These are phyloP conservation scores for Pulveroboletus sp. DNA, from an alignment of 768 basidiomycete genomes.

Conservation along the genomic window DNA sequence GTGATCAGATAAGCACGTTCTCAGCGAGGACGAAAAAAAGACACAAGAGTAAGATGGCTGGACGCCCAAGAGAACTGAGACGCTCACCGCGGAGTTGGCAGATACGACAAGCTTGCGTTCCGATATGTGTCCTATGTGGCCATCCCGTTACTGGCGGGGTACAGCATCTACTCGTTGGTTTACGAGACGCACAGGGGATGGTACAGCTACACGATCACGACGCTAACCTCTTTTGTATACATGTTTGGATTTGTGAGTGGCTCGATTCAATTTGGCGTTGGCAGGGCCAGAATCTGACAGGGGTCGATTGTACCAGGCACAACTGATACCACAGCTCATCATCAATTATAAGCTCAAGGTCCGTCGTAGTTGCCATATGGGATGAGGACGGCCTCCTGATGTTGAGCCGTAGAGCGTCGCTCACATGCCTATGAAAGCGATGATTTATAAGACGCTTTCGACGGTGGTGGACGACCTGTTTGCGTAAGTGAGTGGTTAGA, in stretches of 20 bases:
- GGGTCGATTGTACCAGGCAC: constrained; percentile 49
- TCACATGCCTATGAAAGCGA: constrained; percentile 98
- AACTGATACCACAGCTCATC: constrained; percentile 83
- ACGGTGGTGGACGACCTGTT: constrained; percentile 92
- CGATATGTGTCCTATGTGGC: constrained; percentile 90
- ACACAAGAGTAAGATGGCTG: constrained; percentile 79
- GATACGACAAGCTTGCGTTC: constrained; percentile 92
- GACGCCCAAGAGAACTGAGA: constrained; percentile 23
- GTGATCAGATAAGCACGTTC: constrained; percentile 79
- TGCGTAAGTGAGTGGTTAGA: constrained; percentile 49
- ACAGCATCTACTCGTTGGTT: constrained; percentile 75
- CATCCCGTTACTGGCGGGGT: constrained; percentile 72
- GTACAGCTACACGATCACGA: constrained; percentile 95
- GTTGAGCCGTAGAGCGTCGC: constrained; percentile 68
- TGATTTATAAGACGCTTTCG: constrained; percentile 92
- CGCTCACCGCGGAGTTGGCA: constrained; percentile 28
- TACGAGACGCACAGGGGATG: constrained; percentile 87
- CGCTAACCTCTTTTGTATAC: constrained; percentile 88
- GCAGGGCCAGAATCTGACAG: constrained; percentile 10
- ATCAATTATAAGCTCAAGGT: constrained; percentile 98
- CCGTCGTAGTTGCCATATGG: constrained; percentile 22
- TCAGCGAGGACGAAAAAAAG: constrained; percentile 96
- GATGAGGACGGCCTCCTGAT: constrained; percentile 5
- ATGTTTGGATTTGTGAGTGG: constrained; percentile 95
- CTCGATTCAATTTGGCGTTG: background rate